Evolutionary conservation across 176 grass and related monocot species (phyloP).

Genomic region (Paspalum notatum): DNA sequence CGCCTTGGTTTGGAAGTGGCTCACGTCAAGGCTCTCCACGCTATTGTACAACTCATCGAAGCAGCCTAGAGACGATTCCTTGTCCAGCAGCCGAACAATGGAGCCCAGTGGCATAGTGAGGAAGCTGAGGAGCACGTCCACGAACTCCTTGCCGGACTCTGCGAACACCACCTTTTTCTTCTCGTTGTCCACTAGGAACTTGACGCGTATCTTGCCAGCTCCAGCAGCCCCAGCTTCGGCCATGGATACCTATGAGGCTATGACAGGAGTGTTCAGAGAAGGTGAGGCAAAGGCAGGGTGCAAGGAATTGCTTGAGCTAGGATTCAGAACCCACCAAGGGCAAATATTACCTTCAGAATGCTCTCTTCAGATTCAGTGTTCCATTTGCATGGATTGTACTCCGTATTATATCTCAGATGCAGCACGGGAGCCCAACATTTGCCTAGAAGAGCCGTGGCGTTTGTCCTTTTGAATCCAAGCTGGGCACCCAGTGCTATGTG

Average conservation of each 20-base stretch:
- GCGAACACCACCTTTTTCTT: constrained; percentile 47
- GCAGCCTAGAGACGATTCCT: constrained; percentile 24
- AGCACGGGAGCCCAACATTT: not conserved
- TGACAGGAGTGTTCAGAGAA: not conserved
- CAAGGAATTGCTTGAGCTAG: not conserved
- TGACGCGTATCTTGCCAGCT: constrained; percentile 32
- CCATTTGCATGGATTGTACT: too few relatives aligned
- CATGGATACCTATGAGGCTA: not conserved
- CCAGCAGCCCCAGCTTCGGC: not conserved
- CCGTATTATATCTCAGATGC: not conserved
- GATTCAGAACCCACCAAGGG: not conserved
- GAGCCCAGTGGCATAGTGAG: constrained; percentile 51
- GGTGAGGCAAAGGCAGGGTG: too few relatives aligned
- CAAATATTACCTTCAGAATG: not conserved
- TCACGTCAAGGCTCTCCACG: constrained; percentile 17
- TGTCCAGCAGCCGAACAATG: constrained; percentile 33
- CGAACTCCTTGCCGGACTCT: constrained; percentile 56
- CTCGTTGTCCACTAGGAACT: constrained; percentile 48
- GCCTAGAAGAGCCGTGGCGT: not conserved
- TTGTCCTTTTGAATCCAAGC: not conserved
- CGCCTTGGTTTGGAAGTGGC: constrained; percentile 23
- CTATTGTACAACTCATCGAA: constrained; percentile 31
- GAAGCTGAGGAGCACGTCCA: constrained; percentile 58
- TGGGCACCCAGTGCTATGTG: too few relatives aligned
- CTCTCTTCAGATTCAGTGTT: not conserved